Conservation (phyloP, 768 basidiomycete species). For the Russula virescens region DNA sequence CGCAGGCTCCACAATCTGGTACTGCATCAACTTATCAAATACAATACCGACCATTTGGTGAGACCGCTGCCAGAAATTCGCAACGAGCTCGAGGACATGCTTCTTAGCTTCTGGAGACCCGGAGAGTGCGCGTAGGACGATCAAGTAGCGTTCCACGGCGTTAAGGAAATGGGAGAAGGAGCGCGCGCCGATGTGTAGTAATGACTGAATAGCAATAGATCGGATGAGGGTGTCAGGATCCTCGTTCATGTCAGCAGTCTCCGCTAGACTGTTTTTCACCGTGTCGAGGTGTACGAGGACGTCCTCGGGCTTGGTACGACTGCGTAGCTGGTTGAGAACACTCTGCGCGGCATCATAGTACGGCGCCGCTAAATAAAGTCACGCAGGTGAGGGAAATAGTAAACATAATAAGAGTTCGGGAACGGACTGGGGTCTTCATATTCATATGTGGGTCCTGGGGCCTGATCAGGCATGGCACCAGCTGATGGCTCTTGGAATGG, state of each 20-base stretch:
- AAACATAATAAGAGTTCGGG: background rate
- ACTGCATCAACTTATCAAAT: slow-evolving; percentile 97
- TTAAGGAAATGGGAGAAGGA: slow-evolving; percentile 98
- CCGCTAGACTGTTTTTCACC: slow-evolving; percentile 59
- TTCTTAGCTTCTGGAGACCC: slow-evolving; percentile 53
- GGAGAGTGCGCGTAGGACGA: slow-evolving; percentile 56
- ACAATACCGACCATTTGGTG: slow-evolving; percentile 87
- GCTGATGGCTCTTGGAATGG: slow-evolving; percentile 65
- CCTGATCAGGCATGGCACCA: slow-evolving; percentile 57
- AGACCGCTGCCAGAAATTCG: slow-evolving; percentile 78
- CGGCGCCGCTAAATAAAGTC: slow-evolving; percentile 49
- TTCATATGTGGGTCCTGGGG: slow-evolving; percentile 75
- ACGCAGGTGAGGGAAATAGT: background rate
- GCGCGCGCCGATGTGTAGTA: slow-evolving; percentile 86
- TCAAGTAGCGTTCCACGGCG: slow-evolving; percentile 91
- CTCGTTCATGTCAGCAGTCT: slow-evolving; percentile 50
- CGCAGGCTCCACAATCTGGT: slow-evolving; percentile 91
- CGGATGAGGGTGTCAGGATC: slow-evolving; percentile 65
- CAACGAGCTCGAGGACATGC: slow-evolving; percentile 65
- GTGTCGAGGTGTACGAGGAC: slow-evolving; percentile 69
- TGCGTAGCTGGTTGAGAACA: slow-evolving; percentile 75
- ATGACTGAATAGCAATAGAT: slow-evolving; percentile 78
- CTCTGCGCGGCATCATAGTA: slow-evolving; percentile 76
- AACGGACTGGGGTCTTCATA: slow-evolving; percentile 73
- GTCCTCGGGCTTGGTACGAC: slow-evolving; percentile 72